Conservation (phyloP, 257 asterid species). For the Gynochthodes officinalis region DNA sequence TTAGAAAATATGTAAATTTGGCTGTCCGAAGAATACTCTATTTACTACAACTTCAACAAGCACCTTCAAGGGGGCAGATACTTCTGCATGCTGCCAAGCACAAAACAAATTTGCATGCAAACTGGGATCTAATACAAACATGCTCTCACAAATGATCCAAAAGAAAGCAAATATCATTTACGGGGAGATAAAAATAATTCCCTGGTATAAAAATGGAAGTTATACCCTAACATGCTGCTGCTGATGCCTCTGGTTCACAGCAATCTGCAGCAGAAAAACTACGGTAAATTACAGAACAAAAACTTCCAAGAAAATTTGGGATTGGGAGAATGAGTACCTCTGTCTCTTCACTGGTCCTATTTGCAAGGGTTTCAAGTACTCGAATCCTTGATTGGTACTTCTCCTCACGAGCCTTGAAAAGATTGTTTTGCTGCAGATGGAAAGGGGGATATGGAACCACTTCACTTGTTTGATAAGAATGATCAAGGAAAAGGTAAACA, state of each 20-base stretch:
- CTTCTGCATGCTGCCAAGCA: background rate
- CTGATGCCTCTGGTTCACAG: slow-evolving; percentile 64
- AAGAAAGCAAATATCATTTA: background rate
- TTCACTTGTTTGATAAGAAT: background rate
- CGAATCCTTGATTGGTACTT: slow-evolving; percentile 87
- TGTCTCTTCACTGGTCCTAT: slow-evolving; percentile 72
- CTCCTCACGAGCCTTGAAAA: slow-evolving; percentile 86
- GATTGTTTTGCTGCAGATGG: slow-evolving; percentile 70
- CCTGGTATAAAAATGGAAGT: background rate
- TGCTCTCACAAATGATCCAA: background rate
- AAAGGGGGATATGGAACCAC: background rate
- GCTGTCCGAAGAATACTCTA: background rate
- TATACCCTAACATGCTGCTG: slow-evolving; percentile 63
- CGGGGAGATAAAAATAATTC: background rate
- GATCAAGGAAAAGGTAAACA: background rate
- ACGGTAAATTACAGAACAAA: slow-evolving; percentile 5
- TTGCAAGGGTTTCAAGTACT: slow-evolving; percentile 92
- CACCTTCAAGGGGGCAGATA: background rate
- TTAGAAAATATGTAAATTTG: background rate
- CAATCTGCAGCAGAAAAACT: slow-evolving; percentile 41
- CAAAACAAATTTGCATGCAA: too few species aligned
- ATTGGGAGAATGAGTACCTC: slow-evolving; percentile 40
- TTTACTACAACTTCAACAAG: background rate
- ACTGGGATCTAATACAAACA: background rate
- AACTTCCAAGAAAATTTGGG: slow-evolving; percentile 7